Percentiles rank a stretch among this genome's conserved stretches.
Conservation (phyloP, 2,329 filamentous ascomycete species). For the Fusarium miscanthi region DNA sequence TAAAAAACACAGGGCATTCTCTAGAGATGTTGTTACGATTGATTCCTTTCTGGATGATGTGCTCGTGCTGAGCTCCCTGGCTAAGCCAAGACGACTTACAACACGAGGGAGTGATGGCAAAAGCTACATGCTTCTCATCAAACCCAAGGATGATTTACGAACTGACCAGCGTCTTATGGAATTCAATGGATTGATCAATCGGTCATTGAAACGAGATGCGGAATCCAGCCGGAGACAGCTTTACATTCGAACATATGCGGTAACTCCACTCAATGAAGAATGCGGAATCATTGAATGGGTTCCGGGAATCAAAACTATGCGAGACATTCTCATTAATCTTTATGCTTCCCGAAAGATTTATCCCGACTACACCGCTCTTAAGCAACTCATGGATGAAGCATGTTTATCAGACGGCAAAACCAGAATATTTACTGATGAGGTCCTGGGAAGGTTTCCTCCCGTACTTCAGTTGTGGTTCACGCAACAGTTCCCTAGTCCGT, state of each 20-base stretch:
- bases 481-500: constrained; percentile 92
- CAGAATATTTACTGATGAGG: constrained; percentile 75
- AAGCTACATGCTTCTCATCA: constrained; percentile 90
- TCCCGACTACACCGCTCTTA: constrained; percentile 76
- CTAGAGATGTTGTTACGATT: constrained; percentile 86
- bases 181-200: constrained; percentile 98
- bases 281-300: constrained; percentile 99
- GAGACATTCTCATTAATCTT: constrained; percentile 85
- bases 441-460: constrained; percentile 77
- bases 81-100: constrained; percentile 89
- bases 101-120: constrained; percentile 90
- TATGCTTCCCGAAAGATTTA: constrained; percentile 80
- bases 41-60: constrained; percentile 86
- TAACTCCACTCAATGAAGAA: constrained; percentile 96
- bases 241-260: constrained; percentile 96
- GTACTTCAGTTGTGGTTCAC: constrained; percentile 96
- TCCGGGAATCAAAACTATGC: constrained; percentile 90
- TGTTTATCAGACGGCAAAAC: constrained; percentile 68
- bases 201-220: constrained; percentile 89
- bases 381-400: constrained; percentile 72
- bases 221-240: constrained; percentile 90
- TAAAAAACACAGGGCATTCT: constrained; percentile 86
- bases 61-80: constrained; percentile 87
- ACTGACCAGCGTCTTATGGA: constrained; percentile 99
- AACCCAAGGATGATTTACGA: constrained; percentile 96